Evolutionary conservation across 805 yeast genomes (phyloP).

Genomic region (Torulaspora delbrueckii): DNA sequence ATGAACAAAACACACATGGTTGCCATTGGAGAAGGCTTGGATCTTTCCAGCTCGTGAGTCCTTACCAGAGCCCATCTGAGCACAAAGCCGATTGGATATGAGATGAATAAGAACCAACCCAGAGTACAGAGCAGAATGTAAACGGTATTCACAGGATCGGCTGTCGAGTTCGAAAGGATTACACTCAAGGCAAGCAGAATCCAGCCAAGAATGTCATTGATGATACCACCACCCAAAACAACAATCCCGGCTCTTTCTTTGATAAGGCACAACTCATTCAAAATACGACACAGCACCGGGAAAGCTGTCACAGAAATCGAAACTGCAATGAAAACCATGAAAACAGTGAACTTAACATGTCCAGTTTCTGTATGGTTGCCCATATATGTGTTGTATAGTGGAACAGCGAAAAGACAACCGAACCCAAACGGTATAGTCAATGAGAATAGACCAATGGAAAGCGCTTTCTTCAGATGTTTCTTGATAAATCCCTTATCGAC

Average conservation of each 20-base stretch:
- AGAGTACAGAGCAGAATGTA: conserved; percentile 60
- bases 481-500: conserved; percentile 64
- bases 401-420: conserved; percentile 68
- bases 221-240: conserved; percentile 79
- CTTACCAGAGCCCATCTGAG: conserved; percentile 44
- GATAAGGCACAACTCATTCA: conserved; percentile 65
- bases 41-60: conserved; percentile 54
- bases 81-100: conserved; percentile 51
- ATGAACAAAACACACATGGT: conserved; percentile 51
- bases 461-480: conserved; percentile 55
- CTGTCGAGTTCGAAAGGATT: conserved; percentile 67
- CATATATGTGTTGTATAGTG: conserved; percentile 55
- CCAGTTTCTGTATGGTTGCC: conserved; percentile 30
- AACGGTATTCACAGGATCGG: conserved; percentile 57
- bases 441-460: conserved; percentile 63
- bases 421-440: conserved; percentile 77
- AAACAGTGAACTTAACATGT: conserved; percentile 59
- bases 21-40: conserved; percentile 58
- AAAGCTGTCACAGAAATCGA: conserved; percentile 83
- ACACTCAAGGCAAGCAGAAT: conserved; percentile 68
- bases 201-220: conserved; percentile 80
- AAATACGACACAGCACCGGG: conserved; percentile 75
- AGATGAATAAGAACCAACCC: conserved; percentile 64
- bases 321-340: conserved; percentile 74
- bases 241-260: conserved; percentile 67